phyloP scores from a whole-genome alignment of 2,329 filamentous ascomycete species.

The Aureobasidium sp. region DNA sequence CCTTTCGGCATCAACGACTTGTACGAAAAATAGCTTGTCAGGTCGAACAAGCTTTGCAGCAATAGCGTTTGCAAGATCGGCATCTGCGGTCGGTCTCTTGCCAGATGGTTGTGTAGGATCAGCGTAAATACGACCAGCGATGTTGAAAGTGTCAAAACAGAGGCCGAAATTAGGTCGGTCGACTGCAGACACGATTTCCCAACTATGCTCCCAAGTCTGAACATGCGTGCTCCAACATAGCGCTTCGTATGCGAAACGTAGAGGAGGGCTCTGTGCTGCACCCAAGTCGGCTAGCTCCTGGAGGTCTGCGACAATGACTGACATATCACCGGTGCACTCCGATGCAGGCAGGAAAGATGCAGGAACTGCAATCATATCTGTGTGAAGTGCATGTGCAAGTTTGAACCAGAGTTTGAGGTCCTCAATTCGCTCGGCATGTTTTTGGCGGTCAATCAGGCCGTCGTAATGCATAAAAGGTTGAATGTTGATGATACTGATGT shows the following conservation, averaged over 20 bases:
- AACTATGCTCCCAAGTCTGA: constrained; percentile 63
- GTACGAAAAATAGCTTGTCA: constrained; percentile 63
- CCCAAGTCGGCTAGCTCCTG: constrained; percentile 60
- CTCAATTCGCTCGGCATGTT: constrained; percentile 49
- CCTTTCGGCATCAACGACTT: constrained; percentile 65
- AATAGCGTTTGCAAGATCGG: constrained; percentile 23
- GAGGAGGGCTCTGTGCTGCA: constrained; percentile 36
- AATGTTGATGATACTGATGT: constrained; percentile 54
- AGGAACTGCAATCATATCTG: constrained; percentile 66
- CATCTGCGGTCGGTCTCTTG: constrained; percentile 11
- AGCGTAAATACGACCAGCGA: constrained; percentile 17
- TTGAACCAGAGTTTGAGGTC: constrained; percentile 63
- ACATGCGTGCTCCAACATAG: constrained; percentile 63
- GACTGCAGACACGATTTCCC: constrained; percentile 53
- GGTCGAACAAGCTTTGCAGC: neutral
- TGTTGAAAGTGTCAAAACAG: constrained; percentile 18
- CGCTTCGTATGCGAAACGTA: constrained; percentile 66
- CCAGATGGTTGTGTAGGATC: constrained; percentile 14
- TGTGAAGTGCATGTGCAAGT: constrained; percentile 54
- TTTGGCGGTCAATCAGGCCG: constrained; percentile 55
- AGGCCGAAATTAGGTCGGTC: constrained; percentile 16
- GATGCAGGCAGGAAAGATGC: constrained; percentile 53
- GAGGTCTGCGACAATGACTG: constrained; percentile 54
- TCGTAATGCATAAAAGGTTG: constrained; percentile 76
- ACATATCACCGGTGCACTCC: constrained; percentile 43